Evolutionary conservation across 2,329 filamentous ascomycete genomes (phyloP).

Genomic region (Pseudogymnoascus sp.): DNA sequence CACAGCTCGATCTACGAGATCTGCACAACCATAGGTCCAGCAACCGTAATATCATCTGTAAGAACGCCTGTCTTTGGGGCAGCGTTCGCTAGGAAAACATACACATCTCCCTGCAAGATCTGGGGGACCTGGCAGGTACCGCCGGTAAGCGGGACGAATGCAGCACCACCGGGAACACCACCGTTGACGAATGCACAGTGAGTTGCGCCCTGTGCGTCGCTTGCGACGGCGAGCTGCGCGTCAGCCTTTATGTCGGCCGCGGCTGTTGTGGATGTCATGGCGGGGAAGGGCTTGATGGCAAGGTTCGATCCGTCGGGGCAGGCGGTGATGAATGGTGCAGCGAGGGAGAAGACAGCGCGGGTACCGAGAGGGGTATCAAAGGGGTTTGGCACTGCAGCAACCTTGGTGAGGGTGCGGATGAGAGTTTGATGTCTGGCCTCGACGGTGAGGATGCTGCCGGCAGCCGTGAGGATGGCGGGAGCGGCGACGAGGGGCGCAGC

Average conservation of each 20-base stretch:
- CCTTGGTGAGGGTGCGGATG: conserved; percentile 52
- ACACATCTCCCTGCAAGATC: conserved; percentile 54
- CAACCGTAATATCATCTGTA: conserved; percentile 56
- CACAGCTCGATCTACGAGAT: conserved; percentile 33
- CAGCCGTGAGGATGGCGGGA: conserved; percentile 52
- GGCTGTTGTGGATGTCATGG: conserved; percentile 42
- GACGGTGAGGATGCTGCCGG: conserved; percentile 62
- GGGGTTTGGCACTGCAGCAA: conserved; percentile 54
- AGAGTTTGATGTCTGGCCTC: conserved; percentile 68
- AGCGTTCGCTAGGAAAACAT: conserved; percentile 55
- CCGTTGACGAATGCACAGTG: conserved; percentile 63
- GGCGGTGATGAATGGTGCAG: conserved; percentile 61
- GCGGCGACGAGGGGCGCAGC: conserved; percentile 57
- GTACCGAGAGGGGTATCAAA: conserved; percentile 64
- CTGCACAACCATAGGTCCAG: conserved; percentile 53
- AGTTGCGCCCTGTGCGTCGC: conserved; percentile 42
- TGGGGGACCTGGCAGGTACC: conserved; percentile 53
- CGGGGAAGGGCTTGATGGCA: conserved; percentile 54
- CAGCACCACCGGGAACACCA: conserved; percentile 46
- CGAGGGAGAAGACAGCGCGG: conserved; percentile 63
- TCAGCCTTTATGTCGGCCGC: conserved; percentile 23
- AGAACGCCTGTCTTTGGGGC: conserved; percentile 43
- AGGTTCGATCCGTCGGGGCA: conserved; percentile 61
- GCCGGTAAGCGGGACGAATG: conserved; percentile 49
- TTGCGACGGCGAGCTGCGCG: conserved; percentile 33